Conservation (phyloP, 257 asterid species). For the Jacaranda copaia region DNA sequence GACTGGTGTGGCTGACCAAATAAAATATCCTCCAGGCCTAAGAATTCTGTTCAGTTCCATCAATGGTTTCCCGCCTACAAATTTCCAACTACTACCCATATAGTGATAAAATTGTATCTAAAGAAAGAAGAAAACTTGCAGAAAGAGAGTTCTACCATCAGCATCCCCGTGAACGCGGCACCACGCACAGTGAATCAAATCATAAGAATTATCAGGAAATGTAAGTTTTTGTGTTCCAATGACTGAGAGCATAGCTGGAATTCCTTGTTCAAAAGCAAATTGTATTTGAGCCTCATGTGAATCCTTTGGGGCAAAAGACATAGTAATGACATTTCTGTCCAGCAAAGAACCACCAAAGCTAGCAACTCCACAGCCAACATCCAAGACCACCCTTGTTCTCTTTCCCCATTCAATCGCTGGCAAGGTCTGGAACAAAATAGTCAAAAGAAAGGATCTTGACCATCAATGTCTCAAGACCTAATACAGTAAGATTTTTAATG, state of each 20-base stretch:
- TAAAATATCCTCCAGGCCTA: slow-evolving; percentile 81
- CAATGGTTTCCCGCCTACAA: slow-evolving; percentile 72
- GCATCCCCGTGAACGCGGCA: slow-evolving; percentile 87
- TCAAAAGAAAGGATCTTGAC: background rate
- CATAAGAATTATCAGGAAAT: slow-evolving; percentile 67
- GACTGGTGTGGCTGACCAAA: slow-evolving; percentile 89
- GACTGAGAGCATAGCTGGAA: slow-evolving; percentile 75
- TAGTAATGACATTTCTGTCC: slow-evolving; percentile 66
- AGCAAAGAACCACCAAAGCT: slow-evolving; percentile 80
- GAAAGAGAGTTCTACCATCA: slow-evolving; percentile 51
- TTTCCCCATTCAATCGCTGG: slow-evolving; percentile 73
- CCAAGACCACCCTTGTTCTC: slow-evolving; percentile 72
- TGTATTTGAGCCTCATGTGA: slow-evolving; percentile 90
- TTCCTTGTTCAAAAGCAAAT: slow-evolving; percentile 86
- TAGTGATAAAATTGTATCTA: background rate
- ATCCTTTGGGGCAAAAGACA: slow-evolving; percentile 92
- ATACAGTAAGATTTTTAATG: background rate
- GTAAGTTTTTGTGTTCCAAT: slow-evolving; percentile 74
- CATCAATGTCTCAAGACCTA: background rate
- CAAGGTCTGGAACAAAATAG: slow-evolving; percentile 43
- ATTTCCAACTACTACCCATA: slow-evolving; percentile 15
- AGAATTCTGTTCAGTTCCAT: slow-evolving; percentile 79
- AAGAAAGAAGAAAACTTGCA: slow-evolving; percentile 5
- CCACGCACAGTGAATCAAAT: slow-evolving; percentile 81
- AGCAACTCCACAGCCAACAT: slow-evolving; percentile 93